phyloP scores from a whole-genome alignment of 2,329 filamentous ascomycete genomes.

The Eurotiales sp. region DNA sequence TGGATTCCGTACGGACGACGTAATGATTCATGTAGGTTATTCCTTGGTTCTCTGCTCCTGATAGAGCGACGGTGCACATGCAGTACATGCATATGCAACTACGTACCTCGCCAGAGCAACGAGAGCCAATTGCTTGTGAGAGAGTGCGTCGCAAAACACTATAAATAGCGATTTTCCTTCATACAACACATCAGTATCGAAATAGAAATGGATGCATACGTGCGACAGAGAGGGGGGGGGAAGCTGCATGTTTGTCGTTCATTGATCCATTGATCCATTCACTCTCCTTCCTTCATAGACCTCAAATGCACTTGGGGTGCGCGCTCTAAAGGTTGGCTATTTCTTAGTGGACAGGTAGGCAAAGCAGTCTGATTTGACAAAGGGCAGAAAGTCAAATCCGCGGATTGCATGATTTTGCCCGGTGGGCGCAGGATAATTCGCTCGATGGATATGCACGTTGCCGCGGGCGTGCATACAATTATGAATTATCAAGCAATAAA shows the following conservation, averaged over 20 bases:
- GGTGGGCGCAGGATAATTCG: neutral
- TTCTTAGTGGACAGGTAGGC: neutral
- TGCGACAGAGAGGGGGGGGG: neutral
- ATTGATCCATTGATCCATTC: too few species aligned
- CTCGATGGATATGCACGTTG: slow-evolving; percentile 7
- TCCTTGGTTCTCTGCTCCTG: too few species aligned
- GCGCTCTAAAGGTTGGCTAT: too few species aligned
- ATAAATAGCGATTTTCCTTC: slow-evolving; percentile 7
- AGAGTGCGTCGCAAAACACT: too few species aligned
- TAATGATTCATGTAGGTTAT: too few species aligned
- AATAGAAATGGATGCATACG: neutral
- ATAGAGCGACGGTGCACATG: too few species aligned
- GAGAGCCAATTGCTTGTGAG: slow-evolving; percentile 1
- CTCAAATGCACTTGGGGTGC: too few species aligned
- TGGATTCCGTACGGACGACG: too few species aligned
- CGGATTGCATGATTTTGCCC: slow-evolving; percentile 1
- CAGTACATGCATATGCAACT: neutral
- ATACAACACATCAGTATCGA: neutral
- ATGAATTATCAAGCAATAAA: too few species aligned
- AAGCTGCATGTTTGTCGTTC: neutral
- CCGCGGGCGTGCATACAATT: slow-evolving; percentile 1
- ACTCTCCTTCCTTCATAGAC: too few species aligned
- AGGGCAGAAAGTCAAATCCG: neutral
- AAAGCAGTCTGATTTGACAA: neutral
- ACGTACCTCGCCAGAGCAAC: neutral